These are phyloP conservation scores for Cercospora nicotianae DNA, from an alignment of 2,329 filamentous ascomycete genomes.

Conservation along the genomic window DNA sequence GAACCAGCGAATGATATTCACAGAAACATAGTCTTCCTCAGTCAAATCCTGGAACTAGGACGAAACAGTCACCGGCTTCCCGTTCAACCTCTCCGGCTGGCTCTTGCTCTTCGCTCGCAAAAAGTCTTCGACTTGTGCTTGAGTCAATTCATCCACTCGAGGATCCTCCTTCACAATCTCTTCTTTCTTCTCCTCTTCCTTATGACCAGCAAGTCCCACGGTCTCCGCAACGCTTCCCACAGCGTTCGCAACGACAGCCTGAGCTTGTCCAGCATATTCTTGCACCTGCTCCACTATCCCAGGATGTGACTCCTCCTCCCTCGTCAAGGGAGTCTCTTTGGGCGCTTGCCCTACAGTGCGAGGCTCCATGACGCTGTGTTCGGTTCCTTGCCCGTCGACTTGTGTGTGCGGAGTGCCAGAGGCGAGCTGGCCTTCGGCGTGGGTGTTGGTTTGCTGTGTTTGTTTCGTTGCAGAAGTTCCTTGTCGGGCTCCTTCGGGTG, in stretches of 20 bases:
- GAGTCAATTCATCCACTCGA: constrained; percentile 35
- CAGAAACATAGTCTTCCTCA: neutral
- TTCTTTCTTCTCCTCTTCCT: constrained; percentile 27
- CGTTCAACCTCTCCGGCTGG: constrained; percentile 14
- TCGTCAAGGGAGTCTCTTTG: constrained; percentile 44
- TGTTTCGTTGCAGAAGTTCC: constrained; percentile 47
- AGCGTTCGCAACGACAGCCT: constrained; percentile 27
- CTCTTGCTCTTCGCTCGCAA: constrained; percentile 36
- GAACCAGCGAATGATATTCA: neutral
- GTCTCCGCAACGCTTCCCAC: constrained; percentile 38
- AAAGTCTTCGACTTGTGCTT: constrained; percentile 40
- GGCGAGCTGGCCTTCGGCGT: constrained; percentile 46
- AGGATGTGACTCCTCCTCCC: constrained; percentile 38
- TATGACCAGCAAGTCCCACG: constrained; percentile 35
- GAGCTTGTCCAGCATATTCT: constrained; percentile 36
- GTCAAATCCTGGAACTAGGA: neutral
- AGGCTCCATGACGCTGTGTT: constrained; percentile 50
- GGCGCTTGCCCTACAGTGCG: constrained; percentile 51
- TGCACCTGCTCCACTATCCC: constrained; percentile 48
- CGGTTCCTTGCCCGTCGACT: constrained; percentile 47
- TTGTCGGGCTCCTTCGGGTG: constrained; percentile 36
- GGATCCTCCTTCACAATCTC: constrained; percentile 31
- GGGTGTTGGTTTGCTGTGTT: constrained; percentile 46
- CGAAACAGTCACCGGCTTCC: neutral
- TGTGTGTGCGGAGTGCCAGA: constrained; percentile 47